These are phyloP conservation scores for Stereocaulon alpinum DNA, from an alignment of 495 filamentous ascomycete species.

Conservation along the genomic window DNA sequence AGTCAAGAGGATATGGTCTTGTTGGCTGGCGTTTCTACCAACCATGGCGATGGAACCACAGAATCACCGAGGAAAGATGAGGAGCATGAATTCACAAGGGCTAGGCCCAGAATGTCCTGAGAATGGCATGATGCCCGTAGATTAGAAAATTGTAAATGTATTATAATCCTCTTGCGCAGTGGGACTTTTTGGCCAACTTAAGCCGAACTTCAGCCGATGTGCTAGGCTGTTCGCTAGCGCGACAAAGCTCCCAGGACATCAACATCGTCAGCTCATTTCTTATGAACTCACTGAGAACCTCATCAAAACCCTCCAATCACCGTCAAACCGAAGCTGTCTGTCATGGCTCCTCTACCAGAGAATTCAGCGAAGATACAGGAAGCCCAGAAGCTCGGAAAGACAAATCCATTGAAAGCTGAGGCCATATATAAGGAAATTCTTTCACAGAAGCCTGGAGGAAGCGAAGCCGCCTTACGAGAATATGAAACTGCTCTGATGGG, in stretches of 20 bases:
- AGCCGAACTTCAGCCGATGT: constrained; percentile 5
- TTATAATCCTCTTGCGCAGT: not conserved
- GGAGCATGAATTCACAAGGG: not conserved
- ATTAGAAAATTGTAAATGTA: not conserved
- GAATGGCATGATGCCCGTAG: not conserved
- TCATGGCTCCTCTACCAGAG: constrained; percentile 42
- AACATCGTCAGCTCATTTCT: not conserved
- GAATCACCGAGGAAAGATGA: too few species aligned
- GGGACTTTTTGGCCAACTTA: not conserved
- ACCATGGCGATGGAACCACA: constrained; percentile 12
- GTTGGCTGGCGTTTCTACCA: not conserved
- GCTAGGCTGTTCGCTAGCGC: not conserved
- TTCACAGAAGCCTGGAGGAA: constrained; percentile 69
- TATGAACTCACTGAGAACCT: not conserved
- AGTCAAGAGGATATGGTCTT: not conserved
- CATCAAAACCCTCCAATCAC: not conserved
- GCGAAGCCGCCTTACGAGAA: constrained; percentile 73
- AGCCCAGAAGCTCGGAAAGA: constrained; percentile 72
- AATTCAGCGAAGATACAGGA: constrained; percentile 60
- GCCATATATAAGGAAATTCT: constrained; percentile 79
- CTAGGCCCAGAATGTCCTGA: not conserved
- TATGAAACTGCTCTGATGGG: constrained; percentile 78
- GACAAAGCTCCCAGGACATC: not conserved
- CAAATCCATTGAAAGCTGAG: constrained; percentile 70
- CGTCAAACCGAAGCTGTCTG: not conserved